Evolutionary conservation across 2,329 filamentous ascomycete genomes (phyloP).

Genomic region (Diplodia intermedia): DNA sequence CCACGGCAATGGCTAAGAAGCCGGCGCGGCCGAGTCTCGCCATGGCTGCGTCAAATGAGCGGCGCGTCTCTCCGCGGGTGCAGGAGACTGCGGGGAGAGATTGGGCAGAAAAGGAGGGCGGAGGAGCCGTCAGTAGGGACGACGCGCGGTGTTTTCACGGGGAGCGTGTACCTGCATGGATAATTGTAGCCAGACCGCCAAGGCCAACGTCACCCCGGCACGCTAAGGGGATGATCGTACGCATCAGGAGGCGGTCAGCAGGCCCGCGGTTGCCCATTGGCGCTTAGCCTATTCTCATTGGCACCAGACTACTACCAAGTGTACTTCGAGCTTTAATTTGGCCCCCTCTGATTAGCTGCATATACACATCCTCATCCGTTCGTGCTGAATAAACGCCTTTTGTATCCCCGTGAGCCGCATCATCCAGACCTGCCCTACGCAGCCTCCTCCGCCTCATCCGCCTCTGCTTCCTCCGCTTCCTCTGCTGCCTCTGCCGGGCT

Average conservation of each 20-base stretch:
- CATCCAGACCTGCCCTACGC: conserved; percentile 18
- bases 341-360: conserved; percentile 18
- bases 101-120: conserved; percentile 2
- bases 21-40: conserved; percentile 42
- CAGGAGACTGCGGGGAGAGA: conserved; percentile 6
- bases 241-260: conserved; percentile 23
- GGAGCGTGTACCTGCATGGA: conserved; percentile 30
- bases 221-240: conserved; percentile 26
- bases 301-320: neutral
- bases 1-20: conserved; percentile 88
- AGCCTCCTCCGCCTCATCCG: conserved; percentile 9
- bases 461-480: conserved; percentile 13
- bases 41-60: conserved; percentile 26
- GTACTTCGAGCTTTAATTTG: conserved; percentile 9
- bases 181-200: conserved; percentile 27
- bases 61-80: conserved; percentile 20
- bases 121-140: conserved; percentile 16
- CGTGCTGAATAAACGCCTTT: conserved; percentile 23
- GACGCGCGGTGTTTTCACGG: conserved; percentile 30
- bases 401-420: conserved; percentile 3
- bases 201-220: conserved; percentile 29
- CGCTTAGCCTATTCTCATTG: neutral
- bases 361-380: conserved; percentile 16
- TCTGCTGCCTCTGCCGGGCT: conserved; percentile 1
- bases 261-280: no score